Percentiles rank a stretch among this genome's conserved stretches.
phyloP scores from a whole-genome alignment of 148 eudicot genomes.

The Mesembryanthemum crystallinum region DNA sequence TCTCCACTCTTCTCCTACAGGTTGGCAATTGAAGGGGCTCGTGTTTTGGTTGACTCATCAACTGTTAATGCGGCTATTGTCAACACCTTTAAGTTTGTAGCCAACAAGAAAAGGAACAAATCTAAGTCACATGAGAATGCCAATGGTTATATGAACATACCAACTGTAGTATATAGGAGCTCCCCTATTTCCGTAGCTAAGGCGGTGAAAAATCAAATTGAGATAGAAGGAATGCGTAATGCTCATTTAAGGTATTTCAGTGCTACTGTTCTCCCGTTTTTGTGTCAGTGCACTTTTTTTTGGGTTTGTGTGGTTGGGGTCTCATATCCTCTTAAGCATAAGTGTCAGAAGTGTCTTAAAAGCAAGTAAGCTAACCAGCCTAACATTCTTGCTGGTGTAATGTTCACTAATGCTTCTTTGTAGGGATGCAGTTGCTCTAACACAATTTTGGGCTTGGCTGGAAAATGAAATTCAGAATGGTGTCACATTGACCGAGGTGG shows the following conservation, averaged over 20 bases:
- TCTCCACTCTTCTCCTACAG: constrained; percentile 39
- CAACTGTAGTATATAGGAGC: constrained; percentile 48
- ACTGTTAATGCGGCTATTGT: constrained; percentile 87
- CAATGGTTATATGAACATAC: constrained; percentile 49
- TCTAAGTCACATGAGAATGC: constrained; percentile 25
- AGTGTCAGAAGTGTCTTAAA: background rate
- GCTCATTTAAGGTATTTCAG: constrained; percentile 73
- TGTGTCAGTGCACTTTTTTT: background rate
- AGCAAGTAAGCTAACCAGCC: constrained; percentile 1
- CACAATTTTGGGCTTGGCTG: constrained; percentile 94
- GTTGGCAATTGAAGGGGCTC: constrained; percentile 65
- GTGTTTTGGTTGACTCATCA: constrained; percentile 77
- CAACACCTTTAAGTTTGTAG: constrained; percentile 54
- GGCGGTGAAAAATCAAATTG: constrained; percentile 86
- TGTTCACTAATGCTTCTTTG: constrained; percentile 9
- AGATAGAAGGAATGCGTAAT: constrained; percentile 82
- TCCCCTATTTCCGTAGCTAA: constrained; percentile 79
- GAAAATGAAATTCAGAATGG: constrained; percentile 66
- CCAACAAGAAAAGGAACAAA: constrained; percentile 38
- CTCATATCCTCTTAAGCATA: background rate
- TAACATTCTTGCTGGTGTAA: constrained; percentile 4
- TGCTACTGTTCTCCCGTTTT: background rate
- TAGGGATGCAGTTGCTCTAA: constrained; percentile 96
- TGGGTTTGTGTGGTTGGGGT: too few species aligned
- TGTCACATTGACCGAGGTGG: constrained; percentile 69